Conservation (phyloP, 169 alveolate genomes). For the Eimeria necatrix region DNA sequence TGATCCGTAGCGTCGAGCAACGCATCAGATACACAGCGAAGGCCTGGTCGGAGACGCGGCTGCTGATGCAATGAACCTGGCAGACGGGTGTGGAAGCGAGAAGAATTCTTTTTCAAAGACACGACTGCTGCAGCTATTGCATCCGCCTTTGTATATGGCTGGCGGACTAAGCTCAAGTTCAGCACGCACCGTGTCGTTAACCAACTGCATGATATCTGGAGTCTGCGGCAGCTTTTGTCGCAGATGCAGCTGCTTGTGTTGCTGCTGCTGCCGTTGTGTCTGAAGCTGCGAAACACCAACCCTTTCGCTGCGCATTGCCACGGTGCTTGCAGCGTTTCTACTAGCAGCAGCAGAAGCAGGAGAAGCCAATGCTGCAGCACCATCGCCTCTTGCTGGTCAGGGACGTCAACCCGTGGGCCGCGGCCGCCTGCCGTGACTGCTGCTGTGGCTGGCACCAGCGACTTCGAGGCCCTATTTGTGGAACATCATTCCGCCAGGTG, state of each 20-base stretch:
- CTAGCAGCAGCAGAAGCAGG: not conserved
- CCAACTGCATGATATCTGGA: not conserved
- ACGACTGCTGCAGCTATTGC: conserved; percentile 14
- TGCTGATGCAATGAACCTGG: not conserved
- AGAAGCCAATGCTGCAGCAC: not conserved
- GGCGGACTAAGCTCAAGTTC: not conserved
- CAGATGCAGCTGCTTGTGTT: not conserved
- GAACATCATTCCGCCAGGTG: no score
- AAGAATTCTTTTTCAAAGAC: not conserved
- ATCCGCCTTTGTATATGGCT: not conserved
- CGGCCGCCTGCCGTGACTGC: not conserved
- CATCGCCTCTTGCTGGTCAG: not conserved
- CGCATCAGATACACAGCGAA: not conserved
- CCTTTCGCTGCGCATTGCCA: not conserved
- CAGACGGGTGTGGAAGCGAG: not conserved
- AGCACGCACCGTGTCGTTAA: not conserved
- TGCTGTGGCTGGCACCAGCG: not conserved
- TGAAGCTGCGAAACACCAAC: not conserved
- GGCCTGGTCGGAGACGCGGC: not conserved
- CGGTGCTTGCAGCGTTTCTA: not conserved
- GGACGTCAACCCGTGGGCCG: not conserved
- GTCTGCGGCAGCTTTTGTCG: not conserved
- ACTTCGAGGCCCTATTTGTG: no score
- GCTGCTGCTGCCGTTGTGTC: conserved; percentile 30
- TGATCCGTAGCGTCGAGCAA: not conserved